These are phyloP conservation scores for Pythium plurisporium DNA, from an alignment of 352 stramenopile genomes.

Conservation along the genomic window DNA sequence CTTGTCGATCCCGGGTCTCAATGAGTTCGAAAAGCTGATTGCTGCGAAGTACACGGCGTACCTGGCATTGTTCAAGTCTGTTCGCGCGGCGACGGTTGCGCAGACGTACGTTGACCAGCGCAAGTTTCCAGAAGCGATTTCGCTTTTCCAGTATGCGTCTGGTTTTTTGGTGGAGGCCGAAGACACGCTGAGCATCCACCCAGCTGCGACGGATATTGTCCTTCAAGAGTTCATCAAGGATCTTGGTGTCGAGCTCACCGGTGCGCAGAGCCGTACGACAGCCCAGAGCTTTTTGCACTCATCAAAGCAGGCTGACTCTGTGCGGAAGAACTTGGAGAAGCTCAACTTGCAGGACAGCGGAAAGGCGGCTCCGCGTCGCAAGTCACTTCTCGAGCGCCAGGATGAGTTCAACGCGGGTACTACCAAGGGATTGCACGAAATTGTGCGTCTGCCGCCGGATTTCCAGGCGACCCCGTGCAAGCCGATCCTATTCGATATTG, in stretches of 20 bases:
- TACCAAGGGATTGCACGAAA: constrained; percentile 48
- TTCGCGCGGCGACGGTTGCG: constrained; percentile 54
- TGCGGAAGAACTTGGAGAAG: constrained; percentile 64
- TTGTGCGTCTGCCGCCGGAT: constrained; percentile 60
- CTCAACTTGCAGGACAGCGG: constrained; percentile 37
- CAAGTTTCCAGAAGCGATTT: constrained; percentile 65
- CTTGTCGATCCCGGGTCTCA: constrained; percentile 52
- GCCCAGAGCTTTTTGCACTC: constrained; percentile 67
- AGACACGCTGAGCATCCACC: constrained; percentile 49
- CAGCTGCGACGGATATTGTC: constrained; percentile 54
- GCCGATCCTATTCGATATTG: constrained; percentile 78
- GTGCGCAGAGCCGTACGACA: constrained; percentile 63
- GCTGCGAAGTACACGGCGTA: constrained; percentile 68
- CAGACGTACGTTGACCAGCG: constrained; percentile 61
- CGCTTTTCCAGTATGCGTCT: constrained; percentile 71
- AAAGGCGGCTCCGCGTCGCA: constrained; percentile 23
- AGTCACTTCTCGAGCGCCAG: constrained; percentile 51
- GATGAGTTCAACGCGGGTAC: constrained; percentile 47
- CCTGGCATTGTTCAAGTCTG: constrained; percentile 58
- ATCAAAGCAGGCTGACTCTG: constrained; percentile 44
- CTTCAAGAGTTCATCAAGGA: constrained; percentile 62
- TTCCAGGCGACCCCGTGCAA: constrained; percentile 69
- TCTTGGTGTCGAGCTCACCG: constrained; percentile 52
- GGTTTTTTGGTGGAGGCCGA: constrained; percentile 55
- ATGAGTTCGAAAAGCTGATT: constrained; percentile 45